Conservation (phyloP, 2,329 filamentous ascomycete species). For the Epichloe typhina region DNA sequence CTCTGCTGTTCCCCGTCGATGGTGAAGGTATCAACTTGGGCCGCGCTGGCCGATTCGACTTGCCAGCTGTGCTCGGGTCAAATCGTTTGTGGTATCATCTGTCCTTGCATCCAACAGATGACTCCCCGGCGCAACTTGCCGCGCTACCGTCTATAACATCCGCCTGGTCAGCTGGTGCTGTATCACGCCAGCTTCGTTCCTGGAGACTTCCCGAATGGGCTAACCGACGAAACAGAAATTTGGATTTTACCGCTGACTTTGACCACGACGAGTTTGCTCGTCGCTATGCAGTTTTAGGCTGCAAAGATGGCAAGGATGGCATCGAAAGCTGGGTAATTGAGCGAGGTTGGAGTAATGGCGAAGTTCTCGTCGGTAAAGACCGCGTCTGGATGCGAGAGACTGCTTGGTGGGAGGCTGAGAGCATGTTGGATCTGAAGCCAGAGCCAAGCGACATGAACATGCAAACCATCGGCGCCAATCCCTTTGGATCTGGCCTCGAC, state of each 20-base stretch:
- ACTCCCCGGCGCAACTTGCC: constrained; percentile 62
- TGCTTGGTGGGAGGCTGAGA: constrained; percentile 97
- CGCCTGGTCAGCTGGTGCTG: constrained; percentile 82
- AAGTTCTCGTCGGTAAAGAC: constrained; percentile 81
- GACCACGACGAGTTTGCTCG: constrained; percentile 84
- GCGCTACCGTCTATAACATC: constrained; percentile 59
- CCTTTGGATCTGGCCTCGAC: constrained; percentile 40
- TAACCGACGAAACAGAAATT: constrained; percentile 76
- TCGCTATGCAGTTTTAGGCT: constrained; percentile 73
- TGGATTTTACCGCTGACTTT: constrained; percentile 95
- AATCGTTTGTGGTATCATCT: constrained; percentile 95
- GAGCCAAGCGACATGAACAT: constrained; percentile 27
- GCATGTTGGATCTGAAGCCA: constrained; percentile 81
- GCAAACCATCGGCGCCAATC: constrained; percentile 31
- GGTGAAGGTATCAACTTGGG: constrained; percentile 73
- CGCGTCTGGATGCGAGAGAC: constrained; percentile 90
- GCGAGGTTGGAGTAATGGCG: constrained; percentile 95
- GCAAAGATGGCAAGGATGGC: constrained; percentile 78
- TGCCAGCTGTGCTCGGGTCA: constrained; percentile 59
- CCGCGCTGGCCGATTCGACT: constrained; percentile 63
- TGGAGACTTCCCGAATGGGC: constrained; percentile 96
- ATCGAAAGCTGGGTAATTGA: constrained; percentile 91
- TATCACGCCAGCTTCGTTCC: constrained; percentile 82
- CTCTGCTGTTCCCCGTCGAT: constrained; percentile 65
- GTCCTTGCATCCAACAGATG: constrained; percentile 81